A percentile compares a stretch with the other conserved stretches of the same genome.
Evolutionary conservation across 768 basidiomycete genomes (phyloP).

Genomic region (Suillus lakei): DNA sequence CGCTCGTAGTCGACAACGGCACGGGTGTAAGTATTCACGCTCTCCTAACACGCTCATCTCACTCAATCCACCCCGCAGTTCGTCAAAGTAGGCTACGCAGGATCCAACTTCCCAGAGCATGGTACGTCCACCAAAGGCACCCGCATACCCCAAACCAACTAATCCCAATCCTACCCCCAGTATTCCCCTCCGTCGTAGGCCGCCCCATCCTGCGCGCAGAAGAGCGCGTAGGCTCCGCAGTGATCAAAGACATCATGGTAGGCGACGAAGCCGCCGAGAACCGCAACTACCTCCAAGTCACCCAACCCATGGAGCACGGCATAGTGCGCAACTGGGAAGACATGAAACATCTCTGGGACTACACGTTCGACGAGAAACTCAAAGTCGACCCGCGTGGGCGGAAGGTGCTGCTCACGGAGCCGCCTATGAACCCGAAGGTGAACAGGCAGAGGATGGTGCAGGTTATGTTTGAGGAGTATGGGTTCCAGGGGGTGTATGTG

Average conservation of each 20-base stretch:
- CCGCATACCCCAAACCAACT: not conserved
- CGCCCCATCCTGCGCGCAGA: conserved; percentile 97
- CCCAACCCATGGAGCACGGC: conserved; percentile 99
- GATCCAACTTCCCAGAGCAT: conserved; percentile 94
- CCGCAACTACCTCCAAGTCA: conserved; percentile 94
- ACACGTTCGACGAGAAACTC: conserved; percentile 97
- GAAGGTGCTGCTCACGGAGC: conserved; percentile 95
- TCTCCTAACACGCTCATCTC: conserved; percentile 14
- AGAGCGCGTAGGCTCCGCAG: conserved; percentile 83
- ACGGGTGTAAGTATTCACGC: conserved; percentile 67
- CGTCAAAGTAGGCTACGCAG: conserved; percentile 90
- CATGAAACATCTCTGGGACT: conserved; percentile 98
- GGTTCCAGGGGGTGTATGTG: conserved; percentile 93
- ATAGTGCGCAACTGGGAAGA: conserved; percentile 99
- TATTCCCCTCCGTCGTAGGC: conserved; percentile 96
- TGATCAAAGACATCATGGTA: conserved; percentile 98
- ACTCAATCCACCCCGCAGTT: conserved; percentile 53
- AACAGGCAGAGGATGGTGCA: conserved; percentile 95
- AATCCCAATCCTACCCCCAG: conserved; percentile 34
- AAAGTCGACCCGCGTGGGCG: conserved; percentile 82
- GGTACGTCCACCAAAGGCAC: conserved; percentile 49
- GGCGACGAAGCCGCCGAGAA: conserved; percentile 96
- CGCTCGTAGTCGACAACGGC: conserved; percentile 87
- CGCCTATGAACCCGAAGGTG: conserved; percentile 97
- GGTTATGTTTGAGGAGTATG: conserved; percentile 99